These are phyloP conservation scores for Aurantiochytrium sp. DNA, from an alignment of 108 stramenopile genomes.

Conservation along the genomic window DNA sequence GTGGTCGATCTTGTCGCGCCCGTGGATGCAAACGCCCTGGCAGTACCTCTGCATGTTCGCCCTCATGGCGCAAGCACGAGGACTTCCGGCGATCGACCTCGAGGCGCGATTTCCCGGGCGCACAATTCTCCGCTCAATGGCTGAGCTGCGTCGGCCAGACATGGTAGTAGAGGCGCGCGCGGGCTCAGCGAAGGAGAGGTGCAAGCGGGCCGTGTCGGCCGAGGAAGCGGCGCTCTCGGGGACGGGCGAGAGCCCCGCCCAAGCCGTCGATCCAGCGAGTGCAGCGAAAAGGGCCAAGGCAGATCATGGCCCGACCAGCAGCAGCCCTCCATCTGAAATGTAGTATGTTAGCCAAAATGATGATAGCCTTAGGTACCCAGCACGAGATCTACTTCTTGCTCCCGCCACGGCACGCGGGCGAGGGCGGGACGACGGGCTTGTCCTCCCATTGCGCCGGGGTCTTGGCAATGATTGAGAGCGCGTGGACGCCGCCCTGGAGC, in stretches of 20 bases:
- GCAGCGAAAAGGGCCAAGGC: too few species aligned
- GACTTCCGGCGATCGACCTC: neutral
- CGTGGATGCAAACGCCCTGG: neutral
- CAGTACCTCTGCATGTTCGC: neutral
- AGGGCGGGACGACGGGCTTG: conserved; percentile 19
- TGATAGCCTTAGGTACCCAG: too few species aligned
- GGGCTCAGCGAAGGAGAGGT: too few species aligned
- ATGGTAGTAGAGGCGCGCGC: neutral
- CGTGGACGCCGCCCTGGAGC: conserved; percentile 82
- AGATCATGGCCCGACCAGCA: too few species aligned
- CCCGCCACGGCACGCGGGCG: conserved; percentile 31
- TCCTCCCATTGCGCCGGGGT: conserved; percentile 83
- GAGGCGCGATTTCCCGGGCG: neutral
- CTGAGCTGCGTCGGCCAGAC: neutral
- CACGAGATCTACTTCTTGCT: neutral
- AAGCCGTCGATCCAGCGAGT: too few species aligned
- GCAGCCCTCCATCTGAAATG: too few species aligned
- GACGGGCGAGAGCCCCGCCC: too few species aligned
- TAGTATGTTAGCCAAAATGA: too few species aligned
- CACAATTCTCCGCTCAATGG: neutral
- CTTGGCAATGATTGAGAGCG: conserved; percentile 86
- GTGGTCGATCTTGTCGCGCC: neutral
- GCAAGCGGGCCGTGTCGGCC: too few species aligned
- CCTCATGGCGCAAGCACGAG: neutral
- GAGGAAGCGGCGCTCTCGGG: too few species aligned